These are phyloP conservation scores for Beauveria sp. DNA, from an alignment of 2,329 filamentous ascomycete genomes.

Conservation along the genomic window DNA sequence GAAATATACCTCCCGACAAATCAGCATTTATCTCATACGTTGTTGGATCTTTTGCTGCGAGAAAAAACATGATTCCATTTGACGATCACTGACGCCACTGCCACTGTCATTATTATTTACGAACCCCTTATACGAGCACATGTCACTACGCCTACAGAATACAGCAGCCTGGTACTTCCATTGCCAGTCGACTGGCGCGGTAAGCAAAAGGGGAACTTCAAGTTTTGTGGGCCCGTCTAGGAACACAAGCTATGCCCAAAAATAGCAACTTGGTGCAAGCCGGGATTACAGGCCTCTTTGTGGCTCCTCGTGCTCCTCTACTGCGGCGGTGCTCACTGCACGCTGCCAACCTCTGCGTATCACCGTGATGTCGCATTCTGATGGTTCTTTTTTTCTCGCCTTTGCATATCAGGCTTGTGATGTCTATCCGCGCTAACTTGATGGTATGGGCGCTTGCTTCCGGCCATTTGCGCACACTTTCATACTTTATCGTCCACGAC, in stretches of 20 bases:
- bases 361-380: too few relatives aligned
- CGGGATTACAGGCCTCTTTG: neutral
- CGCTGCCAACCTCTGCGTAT: neutral
- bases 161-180: neutral
- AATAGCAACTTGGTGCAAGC: slow-evolving; percentile 5
- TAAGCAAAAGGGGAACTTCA: neutral
- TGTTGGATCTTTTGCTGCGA: too few relatives aligned
- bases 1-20: neutral
- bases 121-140: neutral
- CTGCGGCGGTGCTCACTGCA: slow-evolving; percentile 1
- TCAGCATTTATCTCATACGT: too few relatives aligned
- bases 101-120: neutral
- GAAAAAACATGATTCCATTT: too few relatives aligned
- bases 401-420: neutral
- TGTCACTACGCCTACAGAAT: neutral
- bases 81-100: slow-evolving; percentile 5
- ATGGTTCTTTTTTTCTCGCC: too few relatives aligned
- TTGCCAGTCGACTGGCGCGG: neutral
- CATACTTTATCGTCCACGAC: neutral
- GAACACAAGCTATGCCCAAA: neutral
- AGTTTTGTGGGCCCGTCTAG: neutral
- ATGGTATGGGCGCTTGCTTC: neutral
- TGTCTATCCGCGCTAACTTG: neutral
- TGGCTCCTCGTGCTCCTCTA: neutral
- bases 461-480: neutral